Conservation (phyloP, 805 yeast genomes). For the Cyberlindnera xylosilytica region DNA sequence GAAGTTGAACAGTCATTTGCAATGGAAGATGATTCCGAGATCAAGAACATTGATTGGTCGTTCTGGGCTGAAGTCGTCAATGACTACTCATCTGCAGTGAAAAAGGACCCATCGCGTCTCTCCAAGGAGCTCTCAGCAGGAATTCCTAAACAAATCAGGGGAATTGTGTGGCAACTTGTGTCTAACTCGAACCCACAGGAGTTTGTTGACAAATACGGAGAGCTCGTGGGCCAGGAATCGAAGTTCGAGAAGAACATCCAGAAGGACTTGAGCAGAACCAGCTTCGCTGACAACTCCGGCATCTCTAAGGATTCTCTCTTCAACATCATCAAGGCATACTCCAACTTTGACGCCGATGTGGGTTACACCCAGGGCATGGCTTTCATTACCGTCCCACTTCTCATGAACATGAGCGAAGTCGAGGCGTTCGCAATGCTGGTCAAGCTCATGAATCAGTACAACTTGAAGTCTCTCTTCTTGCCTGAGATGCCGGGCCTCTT, state of each 20-base stretch:
- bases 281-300: constrained; percentile 58
- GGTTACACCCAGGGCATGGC: constrained; percentile 99
- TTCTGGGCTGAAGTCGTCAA: constrained; percentile 84
- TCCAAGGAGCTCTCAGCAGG: constrained; percentile 66
- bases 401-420: constrained; percentile 75
- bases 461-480: constrained; percentile 70
- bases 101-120: constrained; percentile 55
- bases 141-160: constrained; percentile 81
- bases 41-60: constrained; percentile 63
- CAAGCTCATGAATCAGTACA: constrained; percentile 79
- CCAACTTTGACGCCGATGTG: constrained; percentile 84
- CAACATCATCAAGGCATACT: constrained; percentile 78
- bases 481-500: constrained; percentile 96
- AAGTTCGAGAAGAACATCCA: constrained; percentile 72
- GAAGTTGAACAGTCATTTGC: constrained; percentile 14
- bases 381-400: constrained; percentile 80
- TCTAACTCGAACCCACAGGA: constrained; percentile 67
- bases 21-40: constrained; percentile 32
- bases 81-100: constrained; percentile 68
- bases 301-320: constrained; percentile 63
- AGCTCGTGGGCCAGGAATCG: constrained; percentile 50
- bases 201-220: constrained; percentile 31
- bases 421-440: constrained; percentile 84
- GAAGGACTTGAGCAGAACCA: constrained; percentile 82
- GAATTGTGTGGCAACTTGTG: constrained; percentile 90